phyloP scores from a whole-genome alignment of 2,329 filamentous ascomycete genomes.

The Venturia asperata region DNA sequence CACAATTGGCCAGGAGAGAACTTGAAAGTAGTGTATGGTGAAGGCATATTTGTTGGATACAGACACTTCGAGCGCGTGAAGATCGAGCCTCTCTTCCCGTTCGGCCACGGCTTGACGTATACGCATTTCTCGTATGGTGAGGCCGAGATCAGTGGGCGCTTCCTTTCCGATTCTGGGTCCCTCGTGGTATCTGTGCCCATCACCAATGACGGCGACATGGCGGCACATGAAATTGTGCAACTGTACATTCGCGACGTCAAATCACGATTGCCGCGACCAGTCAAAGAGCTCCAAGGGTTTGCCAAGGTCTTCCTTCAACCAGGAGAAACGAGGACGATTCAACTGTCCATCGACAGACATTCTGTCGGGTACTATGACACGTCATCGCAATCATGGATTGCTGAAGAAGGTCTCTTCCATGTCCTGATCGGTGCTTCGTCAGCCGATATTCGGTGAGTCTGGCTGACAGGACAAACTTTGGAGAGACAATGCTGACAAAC shows the following conservation, averaged over 20 bases:
- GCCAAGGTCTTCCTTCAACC: conserved; percentile 38
- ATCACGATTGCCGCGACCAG: conserved; percentile 56
- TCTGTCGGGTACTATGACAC: conserved; percentile 57
- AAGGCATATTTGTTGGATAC: conserved; percentile 68
- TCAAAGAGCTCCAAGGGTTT: conserved; percentile 66
- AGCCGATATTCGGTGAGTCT: conserved; percentile 53
- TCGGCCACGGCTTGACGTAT: conserved; percentile 73
- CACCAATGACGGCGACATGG: conserved; percentile 49
- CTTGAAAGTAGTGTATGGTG: conserved; percentile 59
- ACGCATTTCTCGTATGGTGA: conserved; percentile 61
- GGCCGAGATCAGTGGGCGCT: conserved; percentile 46
- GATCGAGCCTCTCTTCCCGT: conserved; percentile 60
- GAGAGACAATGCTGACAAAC: not conserved
- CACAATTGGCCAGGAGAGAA: conserved; percentile 69
- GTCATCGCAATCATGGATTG: conserved; percentile 53
- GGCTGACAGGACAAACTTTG: not conserved
- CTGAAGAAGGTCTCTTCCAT: conserved; percentile 56
- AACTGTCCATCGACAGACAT: conserved; percentile 38
- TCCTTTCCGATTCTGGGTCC: conserved; percentile 38
- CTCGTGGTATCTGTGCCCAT: conserved; percentile 46
- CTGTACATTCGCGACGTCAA: conserved; percentile 59
- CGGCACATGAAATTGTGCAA: conserved; percentile 60
- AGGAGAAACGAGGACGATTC: conserved; percentile 31
- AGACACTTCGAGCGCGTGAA: conserved; percentile 59
- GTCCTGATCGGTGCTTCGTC: conserved; percentile 56